phyloP scores from a whole-genome alignment of 176 grass and related monocot genomes.

The Stipa capillata region DNA sequence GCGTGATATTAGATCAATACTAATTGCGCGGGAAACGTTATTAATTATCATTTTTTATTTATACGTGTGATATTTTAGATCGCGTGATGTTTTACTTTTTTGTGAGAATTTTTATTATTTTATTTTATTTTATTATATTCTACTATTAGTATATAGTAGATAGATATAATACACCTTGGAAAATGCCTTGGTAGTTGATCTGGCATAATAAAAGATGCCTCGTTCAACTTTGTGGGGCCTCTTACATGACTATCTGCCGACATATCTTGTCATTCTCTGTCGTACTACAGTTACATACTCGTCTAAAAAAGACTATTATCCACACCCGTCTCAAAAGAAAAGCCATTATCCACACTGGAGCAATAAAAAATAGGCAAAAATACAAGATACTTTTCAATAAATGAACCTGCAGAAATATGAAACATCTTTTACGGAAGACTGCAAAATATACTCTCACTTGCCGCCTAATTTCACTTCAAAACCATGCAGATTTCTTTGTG shows the following conservation, averaged over 20 bases:
- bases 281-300: not conserved
- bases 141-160: too few species aligned
- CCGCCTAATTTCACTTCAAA: not conserved
- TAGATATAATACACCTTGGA: too few species aligned
- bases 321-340: too few species aligned
- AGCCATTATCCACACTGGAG: too few species aligned
- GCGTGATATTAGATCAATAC: too few species aligned
- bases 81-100: too few species aligned
- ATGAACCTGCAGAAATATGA: not conserved
- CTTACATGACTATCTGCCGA: not conserved
- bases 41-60: too few species aligned
- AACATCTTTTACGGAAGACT: not conserved
- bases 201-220: not conserved
- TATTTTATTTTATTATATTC: too few species aligned
- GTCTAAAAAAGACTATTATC: too few species aligned
- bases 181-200: not conserved
- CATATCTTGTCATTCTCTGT: not conserved
- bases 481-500: not conserved
- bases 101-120: too few species aligned
- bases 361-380: not conserved
- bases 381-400: not conserved
- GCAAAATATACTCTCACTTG: not conserved
- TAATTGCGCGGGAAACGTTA: too few species aligned
- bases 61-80: too few species aligned
- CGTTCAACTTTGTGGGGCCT: not conserved